Conservation (phyloP, 768 basidiomycete genomes). For the Kwoniella heveanensis region DNA sequence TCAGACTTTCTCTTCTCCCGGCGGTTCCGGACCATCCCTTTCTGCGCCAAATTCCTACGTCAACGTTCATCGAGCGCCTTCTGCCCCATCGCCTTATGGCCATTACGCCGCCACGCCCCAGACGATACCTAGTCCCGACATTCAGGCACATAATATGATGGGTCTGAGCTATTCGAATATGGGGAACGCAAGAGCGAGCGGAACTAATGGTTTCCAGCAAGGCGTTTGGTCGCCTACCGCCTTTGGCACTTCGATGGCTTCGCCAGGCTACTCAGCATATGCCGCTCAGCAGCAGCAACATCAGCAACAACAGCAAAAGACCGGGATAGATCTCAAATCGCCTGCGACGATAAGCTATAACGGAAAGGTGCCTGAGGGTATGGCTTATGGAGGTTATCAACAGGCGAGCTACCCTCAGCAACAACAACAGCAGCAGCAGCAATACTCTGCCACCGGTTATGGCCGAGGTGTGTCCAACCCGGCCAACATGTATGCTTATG, state of each 20-base stretch:
- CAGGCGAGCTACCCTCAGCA: neutral
- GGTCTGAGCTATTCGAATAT: constrained; percentile 19
- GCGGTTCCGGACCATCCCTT: constrained; percentile 7
- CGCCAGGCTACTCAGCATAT: constrained; percentile 35
- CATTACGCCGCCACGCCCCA: constrained; percentile 17
- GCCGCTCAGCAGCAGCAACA: constrained; percentile 1
- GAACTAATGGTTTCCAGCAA: constrained; percentile 24
- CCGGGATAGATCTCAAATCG: constrained; percentile 24
- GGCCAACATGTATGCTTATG: constrained; percentile 13
- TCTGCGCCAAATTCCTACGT: constrained; percentile 1
- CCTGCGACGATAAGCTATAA: constrained; percentile 14
- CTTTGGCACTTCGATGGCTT: constrained; percentile 40
- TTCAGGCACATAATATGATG: constrained; percentile 14
- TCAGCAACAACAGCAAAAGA: constrained; percentile 7
- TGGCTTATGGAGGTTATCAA: constrained; percentile 13
- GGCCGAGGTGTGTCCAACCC: constrained; percentile 3
- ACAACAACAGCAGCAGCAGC: constrained; percentile 17
- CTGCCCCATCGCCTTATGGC: constrained; percentile 20
- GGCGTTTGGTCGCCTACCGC: constrained; percentile 43
- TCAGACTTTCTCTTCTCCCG: constrained; percentile 27
- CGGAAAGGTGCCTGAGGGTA: constrained; percentile 8
- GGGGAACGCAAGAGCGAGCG: constrained; percentile 9
- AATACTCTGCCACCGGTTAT: neutral
- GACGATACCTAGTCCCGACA: constrained; percentile 14
- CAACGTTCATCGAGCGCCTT: constrained; percentile 8